These are phyloP conservation scores for Populus deltoides DNA, from an alignment of 345 rosid genomes.

Conservation along the genomic window DNA sequence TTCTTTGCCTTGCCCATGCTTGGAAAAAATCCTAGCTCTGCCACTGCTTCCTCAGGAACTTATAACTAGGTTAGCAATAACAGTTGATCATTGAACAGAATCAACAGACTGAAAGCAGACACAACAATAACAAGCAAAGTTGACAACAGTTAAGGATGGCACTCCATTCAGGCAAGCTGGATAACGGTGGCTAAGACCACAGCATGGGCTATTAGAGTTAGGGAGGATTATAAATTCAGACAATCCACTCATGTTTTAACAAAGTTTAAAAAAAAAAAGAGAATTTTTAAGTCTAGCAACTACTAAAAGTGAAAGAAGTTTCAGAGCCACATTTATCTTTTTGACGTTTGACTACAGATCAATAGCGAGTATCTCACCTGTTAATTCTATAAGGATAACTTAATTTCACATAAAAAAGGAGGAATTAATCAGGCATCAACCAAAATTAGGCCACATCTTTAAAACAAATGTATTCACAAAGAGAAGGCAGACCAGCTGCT, in stretches of 20 bases:
- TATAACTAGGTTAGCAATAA: neutral
- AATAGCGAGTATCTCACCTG: no score
- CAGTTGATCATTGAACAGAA: neutral
- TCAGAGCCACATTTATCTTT: no score
- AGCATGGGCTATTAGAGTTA: neutral
- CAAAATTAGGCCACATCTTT: neutral
- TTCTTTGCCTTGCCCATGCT: neutral
- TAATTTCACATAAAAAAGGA: no score
- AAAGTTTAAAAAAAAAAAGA: no score
- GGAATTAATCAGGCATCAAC: no score
- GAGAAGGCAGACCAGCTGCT: neutral
- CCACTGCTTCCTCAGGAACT: neutral
- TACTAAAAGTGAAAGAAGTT: no score
- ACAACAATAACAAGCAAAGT: neutral
- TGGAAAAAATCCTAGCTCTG: neutral
- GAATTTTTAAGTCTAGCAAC: no score
- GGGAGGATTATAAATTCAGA: no score
- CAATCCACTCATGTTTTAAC: no score
- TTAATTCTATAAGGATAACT: no score
- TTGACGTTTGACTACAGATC: no score
- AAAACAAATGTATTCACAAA: neutral
- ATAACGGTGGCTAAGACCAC: neutral
- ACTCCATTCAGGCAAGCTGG: neutral
- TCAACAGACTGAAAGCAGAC: neutral
- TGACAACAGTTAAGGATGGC: neutral